Base-by-base conservation (phyloP, 805 yeast species). In the Candida silvicultrix region DNA sequence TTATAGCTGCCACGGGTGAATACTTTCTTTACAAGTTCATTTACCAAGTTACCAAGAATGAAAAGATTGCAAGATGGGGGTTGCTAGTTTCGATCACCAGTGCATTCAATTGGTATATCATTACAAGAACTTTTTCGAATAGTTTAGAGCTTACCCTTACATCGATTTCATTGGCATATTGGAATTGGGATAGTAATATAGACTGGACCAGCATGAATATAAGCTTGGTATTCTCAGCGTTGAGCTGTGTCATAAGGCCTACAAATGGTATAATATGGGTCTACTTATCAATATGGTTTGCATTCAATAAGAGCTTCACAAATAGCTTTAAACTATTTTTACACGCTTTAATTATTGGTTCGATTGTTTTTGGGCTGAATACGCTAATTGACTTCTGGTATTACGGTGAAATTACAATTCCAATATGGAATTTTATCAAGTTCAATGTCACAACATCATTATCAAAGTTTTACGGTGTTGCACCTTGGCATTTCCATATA, bases 41-140 rank as follows among this genome's bases (percentile, higher is more conserved):
- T 20, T 54, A 60, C 22, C 52, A 68, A 32, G 21, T 49, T 20
- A 66, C 73, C 10, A 59, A 62, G 29, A 60, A 63, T 45, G 63
- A 58, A 40, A 34, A 29, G 12, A 34, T 73, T 11, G 73, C 85
- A 0, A 57, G 65, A 23, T 49, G 67, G 39, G 69, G 80, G 0
- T 60, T 85, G 21, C 36, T 67, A 1, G 54, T 82, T 22, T 79
- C 89, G 23, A 52, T 88, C 2, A 55, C 70, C 1, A 83, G 87
- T 40, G 80, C 85, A 3, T 92, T 89, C 73, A 89, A 89, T 60
- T 88, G 92, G 84, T 88, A 75, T 64, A 73, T 83, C 38, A 70
- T 80, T 36, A 83, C 96, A 1, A 73, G 99, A 51, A 81, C 96
- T 1, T 94, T 94, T 59, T 80, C 95, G 43, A 94, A 92, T 58